These are phyloP conservation scores for Cyphellophora europaea DNA, from an alignment of 2,329 filamentous ascomycete genomes.

Conservation along the genomic window DNA sequence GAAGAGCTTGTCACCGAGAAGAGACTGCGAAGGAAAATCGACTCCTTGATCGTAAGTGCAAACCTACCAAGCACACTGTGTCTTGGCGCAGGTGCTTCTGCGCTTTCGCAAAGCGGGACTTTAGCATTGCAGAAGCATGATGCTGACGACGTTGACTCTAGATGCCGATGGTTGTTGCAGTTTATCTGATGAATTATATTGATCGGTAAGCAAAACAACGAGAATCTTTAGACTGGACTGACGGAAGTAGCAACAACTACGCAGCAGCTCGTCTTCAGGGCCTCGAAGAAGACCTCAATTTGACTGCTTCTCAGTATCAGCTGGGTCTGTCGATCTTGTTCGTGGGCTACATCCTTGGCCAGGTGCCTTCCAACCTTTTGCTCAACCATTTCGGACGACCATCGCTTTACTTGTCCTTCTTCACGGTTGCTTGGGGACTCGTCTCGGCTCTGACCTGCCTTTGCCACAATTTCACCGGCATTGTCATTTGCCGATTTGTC, in stretches of 20 bases:
- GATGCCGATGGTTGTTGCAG: slow-evolving; percentile 29
- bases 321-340: slow-evolving; percentile 34
- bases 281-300: slow-evolving; percentile 8
- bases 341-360: slow-evolving; percentile 29
- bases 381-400: slow-evolving; percentile 26
- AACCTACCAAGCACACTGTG: no score
- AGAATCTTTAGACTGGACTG: no score
- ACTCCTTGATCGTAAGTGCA: slow-evolving; percentile 25
- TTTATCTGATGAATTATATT: slow-evolving; percentile 18
- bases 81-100: no score
- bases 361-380: slow-evolving; percentile 37
- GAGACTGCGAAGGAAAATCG: slow-evolving; percentile 28
- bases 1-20: slow-evolving; percentile 28
- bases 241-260: slow-evolving; percentile 13
- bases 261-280: slow-evolving; percentile 10
- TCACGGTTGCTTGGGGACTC: slow-evolving; percentile 35
- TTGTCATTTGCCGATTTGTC: slow-evolving; percentile 33
- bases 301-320: slow-evolving; percentile 25
- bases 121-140: no score
- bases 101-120: no score
- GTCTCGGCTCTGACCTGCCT: slow-evolving; percentile 35
- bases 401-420: slow-evolving; percentile 34
- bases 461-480: slow-evolving; percentile 31
- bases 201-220: slow-evolving; percentile 25
- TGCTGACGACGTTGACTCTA: no score